These are phyloP conservation scores for Epichloe scottii DNA, from an alignment of 2,329 filamentous ascomycete genomes.

Conservation along the genomic window DNA sequence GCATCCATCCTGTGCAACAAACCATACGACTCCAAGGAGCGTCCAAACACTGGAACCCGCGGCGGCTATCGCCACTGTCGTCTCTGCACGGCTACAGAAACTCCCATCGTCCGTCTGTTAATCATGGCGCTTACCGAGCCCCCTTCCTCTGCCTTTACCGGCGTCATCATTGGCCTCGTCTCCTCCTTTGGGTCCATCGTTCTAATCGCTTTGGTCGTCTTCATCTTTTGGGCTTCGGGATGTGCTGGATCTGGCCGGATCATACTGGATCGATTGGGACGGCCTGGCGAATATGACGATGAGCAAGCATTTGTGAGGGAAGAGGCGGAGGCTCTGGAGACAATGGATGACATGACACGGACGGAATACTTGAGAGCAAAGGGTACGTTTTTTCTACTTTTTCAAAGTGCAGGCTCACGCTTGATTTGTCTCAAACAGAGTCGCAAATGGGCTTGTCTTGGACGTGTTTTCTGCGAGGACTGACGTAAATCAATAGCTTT, in stretches of 20 bases:
- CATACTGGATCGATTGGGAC: constrained; percentile 80
- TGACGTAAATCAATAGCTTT: constrained; percentile 52
- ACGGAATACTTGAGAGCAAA: constrained; percentile 90
- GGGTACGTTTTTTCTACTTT: constrained; percentile 43
- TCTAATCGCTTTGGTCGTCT: constrained; percentile 72
- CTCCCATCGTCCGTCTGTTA: neutral
- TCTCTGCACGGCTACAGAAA: neutral
- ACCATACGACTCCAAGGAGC: neutral
- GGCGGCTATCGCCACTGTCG: constrained; percentile 3
- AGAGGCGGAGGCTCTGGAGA: constrained; percentile 87
- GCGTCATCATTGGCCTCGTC: constrained; percentile 87
- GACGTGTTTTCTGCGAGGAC: neutral
- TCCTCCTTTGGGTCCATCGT: constrained; percentile 88
- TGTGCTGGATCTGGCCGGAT: constrained; percentile 73
- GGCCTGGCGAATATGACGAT: constrained; percentile 94
- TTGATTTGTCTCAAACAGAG: no score
- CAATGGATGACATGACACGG: constrained; percentile 86
- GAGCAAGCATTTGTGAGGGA: constrained; percentile 89
- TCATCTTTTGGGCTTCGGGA: constrained; percentile 72
- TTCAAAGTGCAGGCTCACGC: no score
- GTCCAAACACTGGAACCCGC: neutral
- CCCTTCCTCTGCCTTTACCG: constrained; percentile 43
- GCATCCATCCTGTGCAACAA: neutral
- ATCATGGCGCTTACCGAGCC: constrained; percentile 18
- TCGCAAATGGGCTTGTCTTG: no score